Base-by-base conservation (phyloP, 2,329 filamentous ascomycete species). In the Penicillium sp. region DNA sequence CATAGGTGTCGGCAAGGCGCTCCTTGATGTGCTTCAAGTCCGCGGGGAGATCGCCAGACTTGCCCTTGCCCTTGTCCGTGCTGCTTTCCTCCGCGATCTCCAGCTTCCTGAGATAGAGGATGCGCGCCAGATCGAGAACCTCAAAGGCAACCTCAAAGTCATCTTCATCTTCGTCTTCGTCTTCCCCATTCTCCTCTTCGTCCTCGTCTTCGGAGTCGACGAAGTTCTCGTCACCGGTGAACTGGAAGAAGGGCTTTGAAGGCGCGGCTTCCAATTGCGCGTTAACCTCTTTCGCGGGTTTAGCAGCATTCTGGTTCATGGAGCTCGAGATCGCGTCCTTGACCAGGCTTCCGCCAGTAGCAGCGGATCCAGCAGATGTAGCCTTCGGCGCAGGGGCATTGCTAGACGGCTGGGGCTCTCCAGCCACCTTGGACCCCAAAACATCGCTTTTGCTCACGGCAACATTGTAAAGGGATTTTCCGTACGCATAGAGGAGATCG, bases 391-490 rank as follows among this genome's bases (percentile, higher is more conserved):
- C 75, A 58, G 76, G 75, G 50, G 81, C 73, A 57, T 77, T 79
- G 72, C 83, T 84, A 61, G n/a, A n/a, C n/a, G n/a, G n/a, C n/a
- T n/a, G n/a, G n/a, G 73, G 81, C 49, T 84, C 83, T 2, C 84
- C 81, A 15, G 86, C 85, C 22, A 93, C 90, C 72, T 90, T 91
- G 37, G 91, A 91, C 60, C 95, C 95, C 38, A 99, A 84, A 26
- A 99, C 93, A 74, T 98, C 93, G 75, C 93, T 97, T 79, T 96
- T 97, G 76, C 88, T 89, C 76, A 98, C 91, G 33, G 93, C 95
- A 63, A 98, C 91, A 77, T 93, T 93, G 84, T 96, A 98, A 22
- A 99, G 82, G 60, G 92, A 92, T 75, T 94, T 91, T 15, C 95
- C 95, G 79, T 99, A 99, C 66, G 93, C 87, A 78, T 96, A 99